Base-by-base conservation (phyloP, 768 basidiomycete species). In the Rhodotorula taiwanensis region DNA sequence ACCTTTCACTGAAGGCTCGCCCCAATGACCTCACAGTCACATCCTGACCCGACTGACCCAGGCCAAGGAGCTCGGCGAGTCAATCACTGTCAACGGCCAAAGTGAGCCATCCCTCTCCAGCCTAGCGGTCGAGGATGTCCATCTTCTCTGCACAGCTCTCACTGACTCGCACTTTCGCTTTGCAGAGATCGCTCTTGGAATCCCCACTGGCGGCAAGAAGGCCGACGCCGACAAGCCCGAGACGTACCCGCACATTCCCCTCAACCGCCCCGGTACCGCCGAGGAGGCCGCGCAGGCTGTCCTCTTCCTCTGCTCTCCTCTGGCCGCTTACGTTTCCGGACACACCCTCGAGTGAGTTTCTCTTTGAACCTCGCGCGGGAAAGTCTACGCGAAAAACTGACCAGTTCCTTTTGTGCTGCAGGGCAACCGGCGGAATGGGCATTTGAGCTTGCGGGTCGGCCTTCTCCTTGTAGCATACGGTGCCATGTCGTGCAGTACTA, bases 61-160 rank as follows among this genome's bases (percentile, higher is more conserved):
- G 10, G 80, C 86, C 3, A 91, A 91, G 76, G 89, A 89, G 72
- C 81, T 79, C 2, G 89, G 89, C 47, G 84, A 75, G 58, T 79
- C 79, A 50, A 88, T 91, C 73, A 84, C 86, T 72, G 85, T 90
- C 53, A 83, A 83, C 67, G 89, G 89, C 10, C 86, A 89, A 81
- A 86, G 63, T 60, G 48, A 53, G 58, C 36, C 14, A 30, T 10
- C 27, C 43, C 20, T 18, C 21, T 41, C 27, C 33, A 23, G 23
- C 28, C 39, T 21, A 47, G 45, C 25, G n/a, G n/a, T 5, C 21
- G 25, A 25, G 45, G n/a, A 27, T 41, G 41, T 20, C n/a, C n/a
- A n/a, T n/a, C n/a, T n/a, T n/a, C n/a, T n/a, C n/a, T n/a, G n/a
- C n/a, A n/a, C n/a, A n/a, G n/a, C n/a, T 14, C 33, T 10, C 23